Base-by-base conservation (phyloP, 148 eudicot species). In the Pharnaceum exiguum region DNA sequence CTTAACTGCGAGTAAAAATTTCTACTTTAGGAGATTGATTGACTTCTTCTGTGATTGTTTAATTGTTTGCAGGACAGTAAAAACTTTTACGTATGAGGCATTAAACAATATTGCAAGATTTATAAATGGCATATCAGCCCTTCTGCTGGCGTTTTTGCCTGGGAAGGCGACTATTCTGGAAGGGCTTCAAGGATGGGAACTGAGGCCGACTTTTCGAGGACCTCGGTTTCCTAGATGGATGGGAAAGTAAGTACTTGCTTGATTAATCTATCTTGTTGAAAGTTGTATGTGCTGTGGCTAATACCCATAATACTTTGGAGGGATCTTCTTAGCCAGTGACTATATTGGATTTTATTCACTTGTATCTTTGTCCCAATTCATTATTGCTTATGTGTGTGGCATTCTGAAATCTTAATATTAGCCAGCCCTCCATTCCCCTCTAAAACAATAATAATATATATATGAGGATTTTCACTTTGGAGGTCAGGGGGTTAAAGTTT, bases 171-270 rank as follows among this genome's bases (percentile, higher is more conserved):
- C 84, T 61, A 82, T 93, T 58, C 82, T 93, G 46, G 99, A 93
- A 84, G 99, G 99, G 63, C 58, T 93, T 51, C 96, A 88, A 58
- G 99, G 99, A 43, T 93, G 99, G 99, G 99, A 93, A 55, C 79
- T 93, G 59, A 76, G 87, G 68, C 99, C 99, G 46, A 82, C 87
- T 51, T 89, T 86, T 55, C 85, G 99, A 58, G 99, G 95, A 56
- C 99, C 99, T 38, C 81, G 87, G 24, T 81, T 93, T 60, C 99
- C 99, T 12, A 86, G 86, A 33, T 93, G 99, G 99, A 93, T 93
- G 99, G 99, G 85, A 38, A 83, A 84, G 99, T 93, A 78, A 75
- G 96, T 66, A 62, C 31, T 63, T 13, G 3, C 29, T 39, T 60
- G 32, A 18, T 39, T 31, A 15, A 46, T 60, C 12, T 29, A 10